These are phyloP conservation scores for Ricinus communis DNA, from an alignment of 345 rosid species.

Conservation along the genomic window DNA sequence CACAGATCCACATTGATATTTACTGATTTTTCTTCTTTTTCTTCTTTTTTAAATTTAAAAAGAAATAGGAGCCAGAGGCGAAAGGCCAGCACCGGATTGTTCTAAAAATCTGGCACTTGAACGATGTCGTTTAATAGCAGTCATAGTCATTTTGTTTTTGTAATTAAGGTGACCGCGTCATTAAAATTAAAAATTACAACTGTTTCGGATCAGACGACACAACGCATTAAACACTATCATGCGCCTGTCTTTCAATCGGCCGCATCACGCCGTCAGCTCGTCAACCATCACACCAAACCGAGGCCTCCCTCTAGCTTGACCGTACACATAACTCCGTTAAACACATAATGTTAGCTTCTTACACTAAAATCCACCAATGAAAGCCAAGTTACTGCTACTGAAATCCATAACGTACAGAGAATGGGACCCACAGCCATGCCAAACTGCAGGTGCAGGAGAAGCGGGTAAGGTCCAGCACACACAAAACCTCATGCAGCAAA, in stretches of 20 bases:
- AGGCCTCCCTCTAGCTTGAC: too few species aligned
- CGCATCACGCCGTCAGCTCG: constrained; percentile 34
- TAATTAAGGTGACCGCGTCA: too few species aligned
- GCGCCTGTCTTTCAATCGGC: constrained; percentile 18
- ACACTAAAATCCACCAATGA: background rate
- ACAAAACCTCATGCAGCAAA: constrained; percentile 19
- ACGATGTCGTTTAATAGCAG: background rate
- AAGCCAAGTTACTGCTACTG: constrained; percentile 11
- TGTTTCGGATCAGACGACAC: background rate
- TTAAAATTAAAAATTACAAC: background rate
- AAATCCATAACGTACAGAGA: constrained; percentile 12
- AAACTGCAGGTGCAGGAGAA: constrained; percentile 8
- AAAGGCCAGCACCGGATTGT: constrained; percentile 3
- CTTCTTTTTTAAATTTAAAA: too few species aligned
- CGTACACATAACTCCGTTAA: constrained; percentile 14
- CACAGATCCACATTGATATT: too few species aligned
- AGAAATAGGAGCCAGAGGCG: too few species aligned
- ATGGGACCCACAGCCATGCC: constrained; percentile 2
- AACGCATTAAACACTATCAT: constrained; percentile 11
- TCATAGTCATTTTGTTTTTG: too few species aligned
- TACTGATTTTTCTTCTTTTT: too few species aligned
- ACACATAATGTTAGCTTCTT: background rate
- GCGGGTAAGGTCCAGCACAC: background rate
- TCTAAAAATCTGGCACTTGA: background rate
- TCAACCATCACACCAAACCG: background rate